Evolutionary conservation across 306 rosid genomes (phyloP).

Genomic region (Lagenaria siceraria): DNA sequence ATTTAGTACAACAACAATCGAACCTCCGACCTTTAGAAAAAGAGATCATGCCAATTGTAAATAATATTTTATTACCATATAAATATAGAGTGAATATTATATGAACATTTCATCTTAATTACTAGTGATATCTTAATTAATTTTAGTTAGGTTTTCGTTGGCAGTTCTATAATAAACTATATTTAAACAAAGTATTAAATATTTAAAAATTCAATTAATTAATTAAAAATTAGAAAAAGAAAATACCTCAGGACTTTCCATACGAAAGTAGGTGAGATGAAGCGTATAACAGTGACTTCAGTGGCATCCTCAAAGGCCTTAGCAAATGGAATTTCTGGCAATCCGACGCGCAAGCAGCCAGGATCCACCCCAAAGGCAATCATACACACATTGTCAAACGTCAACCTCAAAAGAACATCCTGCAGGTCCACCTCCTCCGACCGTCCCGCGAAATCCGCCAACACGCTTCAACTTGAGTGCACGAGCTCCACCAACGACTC

Average conservation of each 20-base stretch:
- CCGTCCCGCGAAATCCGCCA: conserved; percentile 26
- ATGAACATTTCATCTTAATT: too few relatives aligned
- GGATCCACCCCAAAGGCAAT: conserved; percentile 93
- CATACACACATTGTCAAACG: conserved; percentile 87
- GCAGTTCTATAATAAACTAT: neutral
- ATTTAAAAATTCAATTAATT: neutral
- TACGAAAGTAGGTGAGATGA: conserved; percentile 40
- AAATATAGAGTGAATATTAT: too few relatives aligned
- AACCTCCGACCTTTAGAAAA: too few relatives aligned
- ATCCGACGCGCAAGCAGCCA: conserved; percentile 45
- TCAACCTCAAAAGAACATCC: conserved; percentile 60
- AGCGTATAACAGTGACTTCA: conserved; percentile 55
- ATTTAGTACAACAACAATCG: too few relatives aligned
- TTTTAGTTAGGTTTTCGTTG: too few relatives aligned
- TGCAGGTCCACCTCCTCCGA: conserved; percentile 41
- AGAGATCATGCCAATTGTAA: too few relatives aligned
- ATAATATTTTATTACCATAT: too few relatives aligned
- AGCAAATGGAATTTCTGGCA: conserved; percentile 66
- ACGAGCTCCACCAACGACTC: conserved; percentile 59
- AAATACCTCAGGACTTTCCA: conserved; percentile 61
- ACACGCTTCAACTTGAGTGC: conserved; percentile 41
- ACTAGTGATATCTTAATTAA: too few relatives aligned
- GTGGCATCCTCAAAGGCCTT: conserved; percentile 87
- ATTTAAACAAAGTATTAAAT: neutral
- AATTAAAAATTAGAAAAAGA: neutral